phyloP scores from a whole-genome alignment of 2,329 filamentous ascomycete genomes.

The Fusarium devonianum region DNA sequence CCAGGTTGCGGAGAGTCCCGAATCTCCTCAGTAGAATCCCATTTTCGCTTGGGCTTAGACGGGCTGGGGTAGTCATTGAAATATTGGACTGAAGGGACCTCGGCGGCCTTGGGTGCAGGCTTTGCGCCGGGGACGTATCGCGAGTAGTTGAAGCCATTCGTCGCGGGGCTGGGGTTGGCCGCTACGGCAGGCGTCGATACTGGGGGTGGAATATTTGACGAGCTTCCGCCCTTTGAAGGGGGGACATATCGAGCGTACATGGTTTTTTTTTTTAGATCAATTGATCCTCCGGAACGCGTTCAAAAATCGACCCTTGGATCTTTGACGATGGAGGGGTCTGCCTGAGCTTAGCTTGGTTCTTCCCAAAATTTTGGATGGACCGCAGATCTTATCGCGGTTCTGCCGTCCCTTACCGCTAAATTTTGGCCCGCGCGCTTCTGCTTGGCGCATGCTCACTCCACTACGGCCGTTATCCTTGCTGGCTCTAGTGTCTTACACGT shows the following conservation, averaged over 20 bases:
- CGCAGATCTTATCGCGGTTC: slow-evolving; percentile 47
- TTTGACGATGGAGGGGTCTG: slow-evolving; percentile 24
- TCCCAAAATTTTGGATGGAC: slow-evolving; percentile 47
- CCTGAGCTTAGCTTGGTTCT: slow-evolving; percentile 4
- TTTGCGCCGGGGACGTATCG: slow-evolving; percentile 51
- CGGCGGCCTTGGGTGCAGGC: slow-evolving; percentile 13
- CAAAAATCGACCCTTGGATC: slow-evolving; percentile 9
- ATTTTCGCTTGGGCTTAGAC: slow-evolving; percentile 47
- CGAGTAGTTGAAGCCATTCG: slow-evolving; percentile 46
- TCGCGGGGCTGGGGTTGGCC: slow-evolving; percentile 9
- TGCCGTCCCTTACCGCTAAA: slow-evolving; percentile 49
- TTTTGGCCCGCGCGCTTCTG: slow-evolving; percentile 27
- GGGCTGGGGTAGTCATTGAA: slow-evolving; percentile 43
- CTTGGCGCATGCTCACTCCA: slow-evolving; percentile 32
- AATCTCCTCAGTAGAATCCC: slow-evolving; percentile 44
- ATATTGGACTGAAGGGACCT: slow-evolving; percentile 32
- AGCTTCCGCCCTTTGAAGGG: slow-evolving; percentile 35
- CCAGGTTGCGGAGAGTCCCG: slow-evolving; percentile 41
- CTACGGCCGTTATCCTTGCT: slow-evolving; percentile 13
- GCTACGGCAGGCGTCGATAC: not conserved
- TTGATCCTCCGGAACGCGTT: slow-evolving; percentile 14
- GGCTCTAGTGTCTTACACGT: slow-evolving; percentile 30
- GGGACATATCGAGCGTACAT: slow-evolving; percentile 57
- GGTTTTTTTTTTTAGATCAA: slow-evolving; percentile 29
- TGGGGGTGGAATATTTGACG: not conserved